Evolutionary conservation across 1,284 basidiomycete species (phyloP).

Genomic region (Marasmius sp.): DNA sequence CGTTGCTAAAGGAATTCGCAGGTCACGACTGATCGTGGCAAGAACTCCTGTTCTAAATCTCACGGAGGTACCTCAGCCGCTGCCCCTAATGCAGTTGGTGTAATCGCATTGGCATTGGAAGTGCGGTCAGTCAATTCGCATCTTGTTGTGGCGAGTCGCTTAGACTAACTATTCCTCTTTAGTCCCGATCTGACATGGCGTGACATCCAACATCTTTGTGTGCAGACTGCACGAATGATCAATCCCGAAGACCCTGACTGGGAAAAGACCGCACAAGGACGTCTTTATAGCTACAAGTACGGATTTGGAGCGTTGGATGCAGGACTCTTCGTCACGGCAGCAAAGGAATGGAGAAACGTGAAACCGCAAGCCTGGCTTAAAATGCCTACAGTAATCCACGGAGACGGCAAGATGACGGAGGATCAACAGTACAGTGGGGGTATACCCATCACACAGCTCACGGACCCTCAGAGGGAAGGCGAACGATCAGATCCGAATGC

Average conservation of each 20-base stretch:
- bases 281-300: constrained; percentile 94
- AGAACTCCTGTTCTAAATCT: constrained; percentile 76
- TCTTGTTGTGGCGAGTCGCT: not conserved
- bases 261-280: constrained; percentile 81
- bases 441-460: constrained; percentile 52
- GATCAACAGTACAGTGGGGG: constrained; percentile 65
- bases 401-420: constrained; percentile 59
- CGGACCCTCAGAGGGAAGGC: not conserved
- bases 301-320: constrained; percentile 93
- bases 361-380: constrained; percentile 94
- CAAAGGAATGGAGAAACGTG: constrained; percentile 82
- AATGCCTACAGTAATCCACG: constrained; percentile 69
- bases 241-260: constrained; percentile 94
- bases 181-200: constrained; percentile 96
- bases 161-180: not conserved
- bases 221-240: constrained; percentile 77
- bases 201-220: constrained; percentile 91
- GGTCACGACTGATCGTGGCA: constrained; percentile 94
- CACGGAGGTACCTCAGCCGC: constrained; percentile 99
- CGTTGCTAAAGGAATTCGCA: constrained; percentile 30
- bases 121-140: constrained; percentile 58
- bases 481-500: constrained; percentile 2
- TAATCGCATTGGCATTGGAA: constrained; percentile 86
- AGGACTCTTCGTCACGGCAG: constrained; percentile 79
- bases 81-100: constrained; percentile 92